Percentiles rank a stretch among this genome's conserved stretches.
These are phyloP conservation scores for Sphaerosporella brunnea DNA, from an alignment of 495 filamentous ascomycete species.

Conservation along the genomic window DNA sequence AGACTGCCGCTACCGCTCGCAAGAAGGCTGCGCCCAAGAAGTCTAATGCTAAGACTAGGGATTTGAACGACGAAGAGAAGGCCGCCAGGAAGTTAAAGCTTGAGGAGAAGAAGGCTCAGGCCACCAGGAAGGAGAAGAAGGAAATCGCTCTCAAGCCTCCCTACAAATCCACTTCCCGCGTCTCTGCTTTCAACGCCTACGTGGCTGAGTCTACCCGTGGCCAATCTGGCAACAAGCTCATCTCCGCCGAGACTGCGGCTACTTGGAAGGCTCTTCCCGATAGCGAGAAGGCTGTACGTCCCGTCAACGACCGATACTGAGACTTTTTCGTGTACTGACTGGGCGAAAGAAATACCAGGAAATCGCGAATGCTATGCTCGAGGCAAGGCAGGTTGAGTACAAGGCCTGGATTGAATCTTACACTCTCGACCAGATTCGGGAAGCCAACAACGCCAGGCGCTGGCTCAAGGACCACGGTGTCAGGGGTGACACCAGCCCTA, in stretches of 20 bases:
- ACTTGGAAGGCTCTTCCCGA: neutral
- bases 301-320: no score
- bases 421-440: neutral
- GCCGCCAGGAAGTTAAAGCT: neutral
- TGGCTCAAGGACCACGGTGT: neutral
- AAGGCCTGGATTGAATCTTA: neutral
- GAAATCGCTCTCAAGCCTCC: neutral
- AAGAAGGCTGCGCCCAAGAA: conserved; percentile 2
- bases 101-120: neutral
- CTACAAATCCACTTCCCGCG: neutral
- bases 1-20: neutral
- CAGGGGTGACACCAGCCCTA: neutral
- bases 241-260: neutral
- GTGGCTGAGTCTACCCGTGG: neutral
- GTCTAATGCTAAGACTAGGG: neutral
- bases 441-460: conserved; percentile 1
- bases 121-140: neutral
- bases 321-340: no score
- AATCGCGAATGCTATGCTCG: neutral
- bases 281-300: neutral
- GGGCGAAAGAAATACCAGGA: conserved; percentile 1
- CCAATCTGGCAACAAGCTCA: neutral
- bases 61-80: neutral
- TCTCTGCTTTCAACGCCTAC: neutral
- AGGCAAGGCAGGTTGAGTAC: neutral